Evolutionary conservation across 768 basidiomycete species (phyloP), one percentile per base, ranked within the genome.

Genomic region (Boletus tomentosulus): DNA sequence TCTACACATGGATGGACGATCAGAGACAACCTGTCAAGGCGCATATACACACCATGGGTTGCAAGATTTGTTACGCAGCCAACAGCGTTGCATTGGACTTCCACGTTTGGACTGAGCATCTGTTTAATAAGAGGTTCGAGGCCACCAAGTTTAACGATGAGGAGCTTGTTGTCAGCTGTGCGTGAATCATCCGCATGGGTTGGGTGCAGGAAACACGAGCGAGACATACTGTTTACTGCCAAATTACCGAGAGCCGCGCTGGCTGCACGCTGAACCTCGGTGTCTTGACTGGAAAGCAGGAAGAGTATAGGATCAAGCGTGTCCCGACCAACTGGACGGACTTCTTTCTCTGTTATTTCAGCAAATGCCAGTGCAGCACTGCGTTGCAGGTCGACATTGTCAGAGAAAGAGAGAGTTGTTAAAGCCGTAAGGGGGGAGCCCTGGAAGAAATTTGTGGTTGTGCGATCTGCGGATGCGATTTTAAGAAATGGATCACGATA

Each of bases 281-380:
- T 93, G 73, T 99, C 97, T 72, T 98, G 97, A 66, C 91, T 94
- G 64, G 92, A 90, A 60, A 99, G 81, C 57, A 99, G 84, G 73
- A 97, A 99, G 53, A 98, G 84, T 57, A 99, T 95, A 48, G 97
- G 97, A 73, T 99, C 97, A 62, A 99, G 82, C 19, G 97, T 99
- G 69, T 98, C 97, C 57, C 97, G 81, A 13, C 90, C 93, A 22
- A 99, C 97, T 44, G 91, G 92, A 42, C 95, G 84, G 49, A 98
- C 96, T 74, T 99, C 97, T 75, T 98, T 98, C 77, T 99, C 97
- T 24, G 97, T 99, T 56, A 99, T 99, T 73, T 99, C 97, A 35
- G 97, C 97, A 66, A 98, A 99, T 0, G 97, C 97, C 42, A 99
- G 82, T 4, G 97, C 97, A 2, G 97, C 97, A 59, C 92, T 96